Conservation (phyloP, 2,329 filamentous ascomycete genomes). For the Stagonosporopsis rhizophila region DNA sequence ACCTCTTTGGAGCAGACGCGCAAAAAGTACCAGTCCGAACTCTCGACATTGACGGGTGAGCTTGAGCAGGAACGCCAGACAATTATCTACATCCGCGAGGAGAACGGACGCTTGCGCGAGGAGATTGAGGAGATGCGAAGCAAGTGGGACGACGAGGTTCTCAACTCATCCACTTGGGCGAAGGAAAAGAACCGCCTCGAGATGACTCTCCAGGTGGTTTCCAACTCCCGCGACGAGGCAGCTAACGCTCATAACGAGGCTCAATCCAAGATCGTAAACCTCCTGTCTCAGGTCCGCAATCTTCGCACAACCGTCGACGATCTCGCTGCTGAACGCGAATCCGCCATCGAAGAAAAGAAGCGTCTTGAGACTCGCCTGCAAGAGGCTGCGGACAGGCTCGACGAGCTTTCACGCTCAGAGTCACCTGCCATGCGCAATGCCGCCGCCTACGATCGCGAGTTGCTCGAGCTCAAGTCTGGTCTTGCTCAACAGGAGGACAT, state of each 20-base stretch:
- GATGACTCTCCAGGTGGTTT: constrained; percentile 85
- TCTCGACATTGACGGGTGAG: constrained; percentile 87
- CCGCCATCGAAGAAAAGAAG: constrained; percentile 86
- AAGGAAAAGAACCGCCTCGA: constrained; percentile 96
- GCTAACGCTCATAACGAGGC: constrained; percentile 93
- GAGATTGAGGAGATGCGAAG: constrained; percentile 92
- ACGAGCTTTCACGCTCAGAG: constrained; percentile 84
- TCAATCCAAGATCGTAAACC: constrained; percentile 87
- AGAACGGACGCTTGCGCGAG: constrained; percentile 88
- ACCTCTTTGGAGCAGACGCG: constrained; percentile 94
- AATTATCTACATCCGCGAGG: constrained; percentile 80
- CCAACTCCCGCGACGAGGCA: constrained; percentile 91
- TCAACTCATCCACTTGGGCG: constrained; percentile 97
- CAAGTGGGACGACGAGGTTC: constrained; percentile 98
- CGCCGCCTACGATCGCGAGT: constrained; percentile 84
- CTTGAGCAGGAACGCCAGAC: constrained; percentile 93
- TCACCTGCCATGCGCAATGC: constrained; percentile 89
- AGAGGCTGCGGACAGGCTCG: constrained; percentile 86
- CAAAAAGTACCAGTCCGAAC: constrained; percentile 96
- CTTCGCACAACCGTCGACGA: constrained; percentile 88
- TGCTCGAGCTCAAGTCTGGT: constrained; percentile 86
- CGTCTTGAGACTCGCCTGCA: constrained; percentile 82
- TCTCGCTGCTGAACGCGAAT: constrained; percentile 82
- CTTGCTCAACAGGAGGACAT: constrained; percentile 95
- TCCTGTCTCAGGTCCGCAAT: constrained; percentile 86